Base-by-base conservation (phyloP, 768 basidiomycete genomes). In the Russula earlei region DNA sequence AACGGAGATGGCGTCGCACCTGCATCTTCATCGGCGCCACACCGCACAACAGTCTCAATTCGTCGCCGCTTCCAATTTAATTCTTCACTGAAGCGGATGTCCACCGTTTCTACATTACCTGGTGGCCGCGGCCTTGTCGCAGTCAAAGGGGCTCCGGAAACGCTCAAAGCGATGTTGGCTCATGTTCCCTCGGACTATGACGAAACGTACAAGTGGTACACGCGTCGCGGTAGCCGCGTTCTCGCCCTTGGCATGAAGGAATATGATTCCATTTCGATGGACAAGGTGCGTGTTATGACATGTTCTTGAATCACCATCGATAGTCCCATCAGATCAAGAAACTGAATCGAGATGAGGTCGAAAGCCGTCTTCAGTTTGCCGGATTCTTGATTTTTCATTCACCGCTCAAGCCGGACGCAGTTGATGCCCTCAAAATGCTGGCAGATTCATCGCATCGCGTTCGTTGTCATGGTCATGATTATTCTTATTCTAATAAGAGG, bases 351-450 rank as follows among this genome's bases (percentile, higher is more conserved):
- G 84, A 90, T 38, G 71, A 81, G 29, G 88, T 91, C 10, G 96
- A 99, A 70, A 82, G 81, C 56, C 67, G 72, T 1, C 76, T 99
- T 44, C 72, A 67, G 3, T 99, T 99, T 65, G 91, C 82, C n/a
- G 96, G 96, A 7, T 99, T 99, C 76, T 75, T 99, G 57, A 92
- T 99, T 20, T 99, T 99, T 82, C 94, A 97, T 66, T 98, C 94
- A 67, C 96, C 96, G 2, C 79, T 99, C 61, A 99, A 99, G 71
- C 70, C 81, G 15, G 96, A 99, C 68, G 96, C 96, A 1, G 77
- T 98, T 11, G 83, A 86, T 58, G 80, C 89, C 0, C 77, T 99
- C 55, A 91, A 88, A 70, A 95, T 95, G 91, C 75, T 99, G 51
- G 84, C 87, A 3, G 95, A 98, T 66, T 91, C 95, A 8, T 96